Conservation (phyloP, 2,329 filamentous ascomycete genomes). For the Venturia oleaginea region DNA sequence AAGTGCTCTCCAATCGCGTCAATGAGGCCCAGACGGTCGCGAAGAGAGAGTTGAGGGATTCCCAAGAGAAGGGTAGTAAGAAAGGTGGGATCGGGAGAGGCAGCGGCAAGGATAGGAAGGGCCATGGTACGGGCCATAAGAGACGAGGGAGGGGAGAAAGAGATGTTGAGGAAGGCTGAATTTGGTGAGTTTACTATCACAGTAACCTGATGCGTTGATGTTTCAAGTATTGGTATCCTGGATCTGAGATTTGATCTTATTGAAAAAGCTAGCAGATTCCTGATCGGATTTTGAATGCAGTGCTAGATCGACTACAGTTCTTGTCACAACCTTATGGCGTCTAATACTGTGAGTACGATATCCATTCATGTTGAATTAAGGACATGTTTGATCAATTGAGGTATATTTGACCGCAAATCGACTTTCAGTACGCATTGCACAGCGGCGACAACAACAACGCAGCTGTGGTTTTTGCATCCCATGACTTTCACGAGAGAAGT, state of each 20-base stretch:
- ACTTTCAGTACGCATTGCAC: no score
- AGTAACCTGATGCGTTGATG: background rate
- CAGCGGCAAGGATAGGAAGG: slow-evolving; percentile 21
- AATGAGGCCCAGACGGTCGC: slow-evolving; percentile 77
- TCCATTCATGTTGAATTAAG: no score
- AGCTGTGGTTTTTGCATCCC: no score
- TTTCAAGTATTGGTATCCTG: background rate
- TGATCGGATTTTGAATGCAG: no score
- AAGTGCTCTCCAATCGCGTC: slow-evolving; percentile 69
- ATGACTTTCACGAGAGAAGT: no score
- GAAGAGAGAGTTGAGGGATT: slow-evolving; percentile 64
- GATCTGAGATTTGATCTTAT: background rate
- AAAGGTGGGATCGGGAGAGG: slow-evolving; percentile 28
- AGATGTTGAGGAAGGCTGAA: slow-evolving; percentile 65
- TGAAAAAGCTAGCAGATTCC: background rate
- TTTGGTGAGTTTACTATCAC: background rate
- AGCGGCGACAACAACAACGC: no score
- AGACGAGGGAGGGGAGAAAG: slow-evolving; percentile 54
- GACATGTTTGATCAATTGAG: no score
- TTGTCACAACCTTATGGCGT: no score
- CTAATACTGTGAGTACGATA: no score
- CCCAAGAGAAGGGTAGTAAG: slow-evolving; percentile 57
- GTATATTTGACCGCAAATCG: no score
- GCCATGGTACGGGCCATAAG: slow-evolving; percentile 34
- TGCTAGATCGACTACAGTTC: no score